Evolutionary conservation across 768 basidiomycete species (phyloP).

Genomic region (Serpula lacrymans): DNA sequence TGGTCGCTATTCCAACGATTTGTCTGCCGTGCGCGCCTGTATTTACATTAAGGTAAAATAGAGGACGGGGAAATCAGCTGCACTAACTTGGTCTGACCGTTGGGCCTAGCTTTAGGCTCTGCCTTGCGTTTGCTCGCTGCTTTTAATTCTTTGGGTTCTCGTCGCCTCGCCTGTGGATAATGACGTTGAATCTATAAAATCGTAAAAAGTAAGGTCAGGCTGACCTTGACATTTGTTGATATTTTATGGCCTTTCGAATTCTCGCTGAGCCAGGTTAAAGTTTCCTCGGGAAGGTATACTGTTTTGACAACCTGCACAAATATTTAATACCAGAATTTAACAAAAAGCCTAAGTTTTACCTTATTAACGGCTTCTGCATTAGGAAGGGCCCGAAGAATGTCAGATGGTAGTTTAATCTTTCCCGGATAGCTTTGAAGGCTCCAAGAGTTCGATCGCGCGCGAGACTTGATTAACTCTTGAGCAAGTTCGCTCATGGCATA

Average conservation of each 20-base stretch:
- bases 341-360: slow-evolving; percentile 31
- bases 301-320: slow-evolving; percentile 60
- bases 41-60: background rate
- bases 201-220: slow-evolving; percentile 4
- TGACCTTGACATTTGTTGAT: slow-evolving; percentile 24
- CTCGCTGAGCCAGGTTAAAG: slow-evolving; percentile 54
- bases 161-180: slow-evolving; percentile 20
- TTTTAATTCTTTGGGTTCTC: slow-evolving; percentile 50
- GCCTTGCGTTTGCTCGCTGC: slow-evolving; percentile 55
- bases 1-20: slow-evolving; percentile 31
- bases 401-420: slow-evolving; percentile 72
- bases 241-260: slow-evolving; percentile 38
- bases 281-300: slow-evolving; percentile 62
- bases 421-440: slow-evolving; percentile 75
- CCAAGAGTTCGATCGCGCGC: slow-evolving; percentile 67
- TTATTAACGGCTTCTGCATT: slow-evolving; percentile 61
- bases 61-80: no score
- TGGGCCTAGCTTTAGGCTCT: slow-evolving; percentile 25
- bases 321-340: background rate
- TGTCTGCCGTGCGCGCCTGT: slow-evolving; percentile 22
- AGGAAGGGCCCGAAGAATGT: slow-evolving; percentile 75
- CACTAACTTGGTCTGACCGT: slow-evolving; percentile 24
- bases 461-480: slow-evolving; percentile 76
- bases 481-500: slow-evolving; percentile 87
- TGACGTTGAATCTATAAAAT: slow-evolving; percentile 31